phyloP scores from a whole-genome alignment of 768 basidiomycete species.

The Imleria badia region DNA sequence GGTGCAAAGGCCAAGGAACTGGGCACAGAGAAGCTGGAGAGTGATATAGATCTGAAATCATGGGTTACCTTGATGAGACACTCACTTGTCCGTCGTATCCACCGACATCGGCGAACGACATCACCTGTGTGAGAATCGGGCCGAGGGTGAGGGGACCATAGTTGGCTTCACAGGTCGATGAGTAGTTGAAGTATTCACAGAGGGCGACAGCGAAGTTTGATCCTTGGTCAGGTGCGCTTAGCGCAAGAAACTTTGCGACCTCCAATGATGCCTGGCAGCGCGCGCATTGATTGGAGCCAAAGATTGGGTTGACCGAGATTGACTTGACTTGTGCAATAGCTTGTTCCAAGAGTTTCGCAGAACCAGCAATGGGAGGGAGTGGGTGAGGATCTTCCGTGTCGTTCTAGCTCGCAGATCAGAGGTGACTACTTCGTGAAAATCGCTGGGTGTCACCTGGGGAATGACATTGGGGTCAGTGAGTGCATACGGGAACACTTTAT shows the following conservation, averaged over 20 bases:
- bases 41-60: background rate
- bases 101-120: constrained; percentile 67
- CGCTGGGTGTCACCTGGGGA: constrained; percentile 37
- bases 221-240: constrained; percentile 61
- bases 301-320: constrained; percentile 51
- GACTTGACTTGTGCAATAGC: constrained; percentile 60
- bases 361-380: constrained; percentile 56
- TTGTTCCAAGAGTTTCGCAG: constrained; percentile 45
- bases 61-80: background rate
- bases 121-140: constrained; percentile 65
- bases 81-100: constrained; percentile 72
- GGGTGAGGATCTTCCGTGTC: constrained; percentile 64
- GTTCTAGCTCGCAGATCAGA: constrained; percentile 33
- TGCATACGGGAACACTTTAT: constrained; percentile 54
- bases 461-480: constrained; percentile 65
- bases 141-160: constrained; percentile 53
- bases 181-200: constrained; percentile 61
- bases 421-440: background rate
- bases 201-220: constrained; percentile 55
- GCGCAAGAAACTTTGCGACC: constrained; percentile 61
- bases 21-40: constrained; percentile 54
- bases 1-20: constrained; percentile 57
- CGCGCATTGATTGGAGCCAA: constrained; percentile 54
- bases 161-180: constrained; percentile 46
- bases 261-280: constrained; percentile 61